Evolutionary conservation across 2,329 filamentous ascomycete genomes (phyloP), one percentile per base, ranked within the genome.

Genomic region (Epichloe coenophiala): DNA sequence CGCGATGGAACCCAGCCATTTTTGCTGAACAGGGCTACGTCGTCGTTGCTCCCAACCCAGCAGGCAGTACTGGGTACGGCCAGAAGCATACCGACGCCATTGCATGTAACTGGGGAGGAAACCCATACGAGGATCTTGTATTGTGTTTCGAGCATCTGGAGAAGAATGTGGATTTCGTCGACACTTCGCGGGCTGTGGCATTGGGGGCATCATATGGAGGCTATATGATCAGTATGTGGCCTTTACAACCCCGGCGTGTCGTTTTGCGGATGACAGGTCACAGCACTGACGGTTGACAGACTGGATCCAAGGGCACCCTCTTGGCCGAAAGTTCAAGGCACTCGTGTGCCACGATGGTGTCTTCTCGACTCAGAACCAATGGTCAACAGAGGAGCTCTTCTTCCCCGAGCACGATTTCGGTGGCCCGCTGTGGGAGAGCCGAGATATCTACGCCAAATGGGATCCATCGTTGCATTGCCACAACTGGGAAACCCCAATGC

Each of bases 1-100:
- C 83, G 2, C 75, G 88, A 17, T 95, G 88, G 88, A 94, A 94
- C 62, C 84, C 86, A 2, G 86, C 86, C 53, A 76, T 91, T 9
- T 94, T 88, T 61, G 88, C 88, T 3, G 88, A 94, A 64, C 86
- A 91, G 67, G 88, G 88, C 44, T 95, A 93, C 61, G 77, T 95
- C 3, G 86, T 85, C 21, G 80, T 95, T 45, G 76, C 81, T 47
- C 86, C 88, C 9, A 95, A 95, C 63, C 86, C 86, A 8, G 93
- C 87, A 0, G 88, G 88, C 17, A 86, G 81, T 59, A 89, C 86
- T 5, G 85, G 87, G 3, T 95, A 89, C 59, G 88, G 88, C 5
- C 84, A 91, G 68, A 75, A 77, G 35, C 78, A 91, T 50, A 80
- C 81, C 35, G 81, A 95, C 61, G 84, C 80, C 0, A 95, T 96